Evolutionary conservation across 805 yeast species (phyloP).

Genomic region (Scheffersomyces lignosus): DNA sequence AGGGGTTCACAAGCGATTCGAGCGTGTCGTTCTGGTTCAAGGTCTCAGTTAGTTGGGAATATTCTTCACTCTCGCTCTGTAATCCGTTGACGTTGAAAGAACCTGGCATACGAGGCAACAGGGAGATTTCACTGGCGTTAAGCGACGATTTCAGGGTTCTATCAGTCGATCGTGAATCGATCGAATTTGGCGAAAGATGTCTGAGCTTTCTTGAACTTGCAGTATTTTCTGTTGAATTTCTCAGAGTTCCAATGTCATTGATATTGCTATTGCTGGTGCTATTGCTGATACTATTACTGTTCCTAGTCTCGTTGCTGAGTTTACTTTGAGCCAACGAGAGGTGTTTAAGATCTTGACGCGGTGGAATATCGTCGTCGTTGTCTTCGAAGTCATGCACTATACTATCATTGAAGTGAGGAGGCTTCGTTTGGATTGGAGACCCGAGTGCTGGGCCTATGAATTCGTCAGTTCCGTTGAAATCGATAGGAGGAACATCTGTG

Average conservation of each 20-base stretch:
- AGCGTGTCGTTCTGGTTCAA: constrained; percentile 5
- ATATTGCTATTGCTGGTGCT: no score
- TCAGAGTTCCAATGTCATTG: no score
- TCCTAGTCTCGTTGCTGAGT: no score
- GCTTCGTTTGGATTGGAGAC: constrained; percentile 12
- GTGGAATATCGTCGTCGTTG: not conserved
- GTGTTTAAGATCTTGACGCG: not conserved
- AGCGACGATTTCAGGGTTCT: no score
- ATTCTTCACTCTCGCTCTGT: constrained; percentile 14
- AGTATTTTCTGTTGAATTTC: no score
- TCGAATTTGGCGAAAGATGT: no score
- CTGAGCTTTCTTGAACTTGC: no score
- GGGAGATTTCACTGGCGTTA: not conserved
- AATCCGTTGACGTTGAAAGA: constrained; percentile 49
- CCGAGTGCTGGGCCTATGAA: constrained; percentile 5
- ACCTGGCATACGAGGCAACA: constrained; percentile 46
- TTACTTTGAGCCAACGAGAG: no score
- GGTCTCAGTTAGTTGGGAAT: constrained; percentile 10
- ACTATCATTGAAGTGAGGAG: constrained; percentile 10
- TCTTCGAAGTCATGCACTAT: constrained; percentile 6
- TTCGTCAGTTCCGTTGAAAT: not conserved
- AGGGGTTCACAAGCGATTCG: constrained; percentile 7
- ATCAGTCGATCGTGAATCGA: no score
- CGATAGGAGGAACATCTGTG: not conserved
- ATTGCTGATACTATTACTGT: no score